Evolutionary conservation across 352 stramenopile genomes (phyloP).

Genomic region (Globisporangium paddicum): DNA sequence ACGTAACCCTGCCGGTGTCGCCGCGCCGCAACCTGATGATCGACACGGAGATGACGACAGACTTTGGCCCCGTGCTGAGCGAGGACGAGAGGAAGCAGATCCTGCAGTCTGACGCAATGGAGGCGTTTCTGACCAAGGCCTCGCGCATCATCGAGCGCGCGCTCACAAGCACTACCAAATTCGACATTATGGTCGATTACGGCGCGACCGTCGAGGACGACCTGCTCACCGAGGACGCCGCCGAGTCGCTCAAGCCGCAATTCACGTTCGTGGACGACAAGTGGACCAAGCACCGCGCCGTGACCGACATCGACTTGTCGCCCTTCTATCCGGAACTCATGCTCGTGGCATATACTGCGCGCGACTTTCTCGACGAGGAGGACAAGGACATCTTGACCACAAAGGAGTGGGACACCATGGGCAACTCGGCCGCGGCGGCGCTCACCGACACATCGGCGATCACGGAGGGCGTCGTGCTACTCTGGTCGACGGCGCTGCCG

Average conservation of each 20-base stretch:
- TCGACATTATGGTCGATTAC: constrained; percentile 86
- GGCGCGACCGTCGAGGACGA: constrained; percentile 66
- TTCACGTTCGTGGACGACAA: constrained; percentile 72
- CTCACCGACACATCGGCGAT: constrained; percentile 53
- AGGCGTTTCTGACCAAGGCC: constrained; percentile 68
- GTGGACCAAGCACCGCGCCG: constrained; percentile 76
- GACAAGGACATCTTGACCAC: constrained; percentile 48
- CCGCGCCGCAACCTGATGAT: constrained; percentile 42
- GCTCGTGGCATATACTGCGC: constrained; percentile 58
- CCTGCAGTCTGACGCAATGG: constrained; percentile 72
- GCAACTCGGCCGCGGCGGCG: constrained; percentile 38
- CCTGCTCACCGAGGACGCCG: constrained; percentile 41
- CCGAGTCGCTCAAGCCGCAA: constrained; percentile 65
- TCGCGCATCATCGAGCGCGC: constrained; percentile 79
- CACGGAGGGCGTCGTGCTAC: constrained; percentile 76
- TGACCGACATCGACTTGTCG: constrained; percentile 81
- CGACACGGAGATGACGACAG: constrained; percentile 36
- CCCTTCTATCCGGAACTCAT: constrained; percentile 81
- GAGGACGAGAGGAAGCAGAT: constrained; percentile 64
- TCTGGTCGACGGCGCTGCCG: constrained; percentile 84
- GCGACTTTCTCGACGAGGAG: constrained; percentile 72
- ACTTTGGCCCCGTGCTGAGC: constrained; percentile 22
- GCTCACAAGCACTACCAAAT: constrained; percentile 70
- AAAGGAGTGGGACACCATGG: constrained; percentile 73
- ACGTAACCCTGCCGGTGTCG: constrained; percentile 26